Percentiles rank a stretch among this genome's conserved stretches.
Evolutionary conservation across 495 filamentous ascomycete species (phyloP).

Genomic region (Lindgomyces ingoldianus): DNA sequence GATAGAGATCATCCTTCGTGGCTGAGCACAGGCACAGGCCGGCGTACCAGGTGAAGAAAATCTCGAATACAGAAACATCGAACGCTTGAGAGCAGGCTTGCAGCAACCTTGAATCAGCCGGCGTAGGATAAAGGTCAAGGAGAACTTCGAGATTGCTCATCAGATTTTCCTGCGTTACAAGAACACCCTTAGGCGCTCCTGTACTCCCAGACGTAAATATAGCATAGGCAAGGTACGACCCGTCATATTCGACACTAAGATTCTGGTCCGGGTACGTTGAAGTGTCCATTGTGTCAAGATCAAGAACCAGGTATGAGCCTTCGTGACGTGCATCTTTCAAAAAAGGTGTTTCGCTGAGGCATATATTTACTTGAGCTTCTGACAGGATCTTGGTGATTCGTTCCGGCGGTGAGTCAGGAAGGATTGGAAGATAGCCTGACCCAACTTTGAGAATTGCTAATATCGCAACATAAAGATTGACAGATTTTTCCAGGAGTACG

Average conservation of each 20-base stretch:
- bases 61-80: slow-evolving; percentile 77
- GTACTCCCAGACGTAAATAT: slow-evolving; percentile 70
- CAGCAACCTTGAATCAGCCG: slow-evolving; percentile 55
- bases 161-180: slow-evolving; percentile 67
- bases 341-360: slow-evolving; percentile 43
- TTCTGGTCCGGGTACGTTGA: slow-evolving; percentile 23
- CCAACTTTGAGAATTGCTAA: slow-evolving; percentile 72
- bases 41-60: slow-evolving; percentile 73
- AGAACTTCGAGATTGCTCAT: slow-evolving; percentile 66
- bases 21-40: slow-evolving; percentile 74
- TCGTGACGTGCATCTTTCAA: neutral
- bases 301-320: slow-evolving; percentile 36
- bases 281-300: slow-evolving; percentile 27
- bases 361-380: slow-evolving; percentile 53
- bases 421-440: slow-evolving; percentile 71
- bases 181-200: slow-evolving; percentile 68
- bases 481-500: slow-evolving; percentile 70
- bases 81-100: slow-evolving; percentile 75
- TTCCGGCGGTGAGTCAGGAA: slow-evolving; percentile 61
- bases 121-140: slow-evolving; percentile 58
- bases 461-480: slow-evolving; percentile 67
- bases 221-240: slow-evolving; percentile 48
- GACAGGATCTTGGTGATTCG: slow-evolving; percentile 57
- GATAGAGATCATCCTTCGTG: slow-evolving; percentile 63
- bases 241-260: slow-evolving; percentile 22